A percentile compares a stretch with the other conserved stretches of the same genome.
Evolutionary conservation across 306 rosid genomes (phyloP).

Genomic region (Hippophae rhamnoides): DNA sequence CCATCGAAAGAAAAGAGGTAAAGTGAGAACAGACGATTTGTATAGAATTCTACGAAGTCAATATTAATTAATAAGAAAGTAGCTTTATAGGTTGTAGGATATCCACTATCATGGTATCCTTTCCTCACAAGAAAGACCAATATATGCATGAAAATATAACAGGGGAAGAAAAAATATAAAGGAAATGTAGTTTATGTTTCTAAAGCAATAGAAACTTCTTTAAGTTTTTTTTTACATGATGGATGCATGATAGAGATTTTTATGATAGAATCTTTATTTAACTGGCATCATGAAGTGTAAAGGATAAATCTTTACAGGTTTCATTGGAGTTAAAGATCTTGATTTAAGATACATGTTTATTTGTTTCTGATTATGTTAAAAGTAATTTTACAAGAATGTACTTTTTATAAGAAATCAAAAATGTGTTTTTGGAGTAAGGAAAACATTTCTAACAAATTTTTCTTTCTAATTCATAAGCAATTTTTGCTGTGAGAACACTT

Average conservation of each 20-base stretch:
- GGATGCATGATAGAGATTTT: slow-evolving; percentile 10
- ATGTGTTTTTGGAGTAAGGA: no score
- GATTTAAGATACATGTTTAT: no score
- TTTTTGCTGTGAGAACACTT: no score
- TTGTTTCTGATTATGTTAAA: no score
- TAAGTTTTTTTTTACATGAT: slow-evolving; percentile 12
- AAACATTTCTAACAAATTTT: no score
- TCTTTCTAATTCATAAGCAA: no score
- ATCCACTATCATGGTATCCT: slow-evolving; percentile 41
- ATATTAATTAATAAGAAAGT: slow-evolving; percentile 19
- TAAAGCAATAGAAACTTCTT: neutral
- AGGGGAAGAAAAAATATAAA: neutral
- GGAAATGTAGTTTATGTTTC: neutral
- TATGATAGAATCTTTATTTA: slow-evolving; percentile 9
- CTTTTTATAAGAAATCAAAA: no score
- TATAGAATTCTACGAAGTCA: slow-evolving; percentile 8
- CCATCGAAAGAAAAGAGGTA: slow-evolving; percentile 27
- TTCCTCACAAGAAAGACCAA: slow-evolving; percentile 24
- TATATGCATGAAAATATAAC: neutral
- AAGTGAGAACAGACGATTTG: slow-evolving; percentile 10
- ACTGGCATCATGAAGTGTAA: no score
- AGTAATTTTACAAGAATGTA: no score
- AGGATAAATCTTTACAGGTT: no score
- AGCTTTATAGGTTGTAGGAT: slow-evolving; percentile 32
- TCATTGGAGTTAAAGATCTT: no score